phyloP scores from a whole-genome alignment of 352 stramenopile species.

The Pythium chondricola region DNA sequence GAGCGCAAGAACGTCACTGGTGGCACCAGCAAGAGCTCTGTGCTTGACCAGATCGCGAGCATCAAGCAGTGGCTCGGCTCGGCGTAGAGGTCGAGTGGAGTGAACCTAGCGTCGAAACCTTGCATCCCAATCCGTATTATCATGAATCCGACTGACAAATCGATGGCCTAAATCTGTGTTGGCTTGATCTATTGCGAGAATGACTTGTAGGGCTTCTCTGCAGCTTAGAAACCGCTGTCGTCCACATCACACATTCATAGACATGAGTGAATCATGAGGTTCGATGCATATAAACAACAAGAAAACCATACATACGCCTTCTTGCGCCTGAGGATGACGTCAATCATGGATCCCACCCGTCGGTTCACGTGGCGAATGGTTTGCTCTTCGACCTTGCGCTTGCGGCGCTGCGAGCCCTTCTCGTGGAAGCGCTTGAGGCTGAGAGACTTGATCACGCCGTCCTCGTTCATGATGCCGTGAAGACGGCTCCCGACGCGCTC shows the following conservation, averaged over 20 bases:
- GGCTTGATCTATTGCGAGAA: no score
- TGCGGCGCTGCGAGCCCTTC: constrained; percentile 80
- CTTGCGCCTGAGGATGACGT: constrained; percentile 79
- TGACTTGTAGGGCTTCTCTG: no score
- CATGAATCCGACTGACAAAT: no score
- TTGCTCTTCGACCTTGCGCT: constrained; percentile 73
- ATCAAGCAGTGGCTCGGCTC: constrained; percentile 63
- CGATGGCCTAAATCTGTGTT: no score
- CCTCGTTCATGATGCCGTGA: constrained; percentile 65
- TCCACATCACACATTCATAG: constrained; percentile 3
- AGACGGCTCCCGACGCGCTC: constrained; percentile 48
- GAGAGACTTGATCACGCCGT: constrained; percentile 72
- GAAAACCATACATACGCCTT: constrained; percentile 69
- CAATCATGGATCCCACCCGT: constrained; percentile 77
- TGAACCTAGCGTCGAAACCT: no score
- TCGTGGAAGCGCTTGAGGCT: constrained; percentile 72
- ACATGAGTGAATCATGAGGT: not conserved
- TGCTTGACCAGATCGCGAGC: constrained; percentile 72
- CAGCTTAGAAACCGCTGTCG: constrained; percentile 17
- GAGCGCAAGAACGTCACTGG: constrained; percentile 89
- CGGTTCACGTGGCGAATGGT: constrained; percentile 77
- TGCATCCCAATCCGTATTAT: not conserved
- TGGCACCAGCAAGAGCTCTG: constrained; percentile 72
- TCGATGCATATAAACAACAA: not conserved
- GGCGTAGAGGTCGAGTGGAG: no score